phyloP scores from a whole-genome alignment of 306 rosid species.

The Astragalus membranaceus region DNA sequence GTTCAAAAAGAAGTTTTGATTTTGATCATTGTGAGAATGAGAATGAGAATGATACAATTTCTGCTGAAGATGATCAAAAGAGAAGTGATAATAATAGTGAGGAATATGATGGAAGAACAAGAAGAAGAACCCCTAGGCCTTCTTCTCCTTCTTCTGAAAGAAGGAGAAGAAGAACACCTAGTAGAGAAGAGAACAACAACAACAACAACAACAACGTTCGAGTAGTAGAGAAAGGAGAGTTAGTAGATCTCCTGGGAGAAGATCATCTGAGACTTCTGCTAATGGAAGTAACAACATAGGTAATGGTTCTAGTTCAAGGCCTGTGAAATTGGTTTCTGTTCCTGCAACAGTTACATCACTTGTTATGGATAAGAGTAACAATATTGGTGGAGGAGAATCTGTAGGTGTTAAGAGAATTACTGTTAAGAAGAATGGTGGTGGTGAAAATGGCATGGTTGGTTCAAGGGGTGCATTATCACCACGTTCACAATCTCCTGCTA shows the following conservation, averaged over 20 bases:
- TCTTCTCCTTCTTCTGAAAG: conserved; percentile 35
- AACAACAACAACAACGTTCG: conserved; percentile 55
- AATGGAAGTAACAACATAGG: conserved; percentile 7
- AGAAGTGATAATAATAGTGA: conserved; percentile 31
- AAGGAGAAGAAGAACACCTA: conserved; percentile 88
- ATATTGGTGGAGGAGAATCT: conserved; percentile 42
- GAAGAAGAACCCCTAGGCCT: neutral
- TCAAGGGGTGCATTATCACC: conserved; percentile 69
- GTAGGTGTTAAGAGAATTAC: conserved; percentile 49
- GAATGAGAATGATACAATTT: conserved; percentile 37
- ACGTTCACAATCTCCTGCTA: conserved; percentile 55
- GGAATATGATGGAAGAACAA: conserved; percentile 21
- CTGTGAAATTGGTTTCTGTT: conserved; percentile 93
- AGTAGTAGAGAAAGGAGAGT: conserved; percentile 79
- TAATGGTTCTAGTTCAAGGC: conserved; percentile 39
- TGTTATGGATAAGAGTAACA: conserved; percentile 81
- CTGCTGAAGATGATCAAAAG: conserved; percentile 37
- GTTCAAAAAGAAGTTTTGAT: conserved; percentile 89
- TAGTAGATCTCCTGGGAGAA: conserved; percentile 84
- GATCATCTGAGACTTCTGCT: conserved; percentile 47
- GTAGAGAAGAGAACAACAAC: conserved; percentile 78
- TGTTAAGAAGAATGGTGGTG: conserved; percentile 72
- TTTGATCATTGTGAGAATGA: conserved; percentile 63
- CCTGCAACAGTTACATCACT: conserved; percentile 77
- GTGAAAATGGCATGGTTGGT: conserved; percentile 19